A percentile compares a stretch with the other conserved stretches of the same genome.
Conservation (phyloP, 768 basidiomycete genomes). For the Mycena haematopus region DNA sequence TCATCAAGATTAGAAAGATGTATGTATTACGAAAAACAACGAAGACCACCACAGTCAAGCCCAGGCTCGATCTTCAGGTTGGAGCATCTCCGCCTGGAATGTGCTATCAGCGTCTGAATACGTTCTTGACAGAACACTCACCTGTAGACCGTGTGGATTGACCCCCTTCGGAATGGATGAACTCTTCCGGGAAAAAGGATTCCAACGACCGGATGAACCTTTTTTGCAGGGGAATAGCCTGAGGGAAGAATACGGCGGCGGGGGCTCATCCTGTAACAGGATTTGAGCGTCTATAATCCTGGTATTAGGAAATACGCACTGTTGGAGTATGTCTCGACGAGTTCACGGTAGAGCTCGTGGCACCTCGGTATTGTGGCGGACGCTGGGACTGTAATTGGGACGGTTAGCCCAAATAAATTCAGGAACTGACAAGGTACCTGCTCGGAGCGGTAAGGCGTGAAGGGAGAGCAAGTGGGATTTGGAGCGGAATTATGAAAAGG, state of each 20-base stretch:
- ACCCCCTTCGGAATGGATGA: neutral
- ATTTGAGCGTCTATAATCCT: too few relatives aligned
- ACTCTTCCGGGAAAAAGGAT: constrained; percentile 15
- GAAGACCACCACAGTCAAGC: constrained; percentile 5
- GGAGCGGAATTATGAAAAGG: neutral
- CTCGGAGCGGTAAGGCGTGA: neutral
- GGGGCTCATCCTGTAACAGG: neutral
- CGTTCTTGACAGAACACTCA: neutral
- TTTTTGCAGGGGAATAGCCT: constrained; percentile 1
- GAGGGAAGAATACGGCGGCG: constrained; percentile 21
- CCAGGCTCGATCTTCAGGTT: constrained; percentile 50
- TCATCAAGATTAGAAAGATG: constrained; percentile 7
- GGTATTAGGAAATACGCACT: neutral
- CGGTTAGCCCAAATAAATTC: neutral
- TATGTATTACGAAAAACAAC: constrained; percentile 8
- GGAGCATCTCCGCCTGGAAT: constrained; percentile 38
- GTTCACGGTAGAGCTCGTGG: neutral
- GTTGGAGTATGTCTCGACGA: neutral
- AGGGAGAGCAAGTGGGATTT: neutral
- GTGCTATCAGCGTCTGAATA: neutral
- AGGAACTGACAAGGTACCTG: neutral
- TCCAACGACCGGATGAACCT: neutral
- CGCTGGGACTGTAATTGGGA: neutral
- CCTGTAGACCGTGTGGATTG: constrained; percentile 15
- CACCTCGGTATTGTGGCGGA: constrained; percentile 14